Evolutionary conservation across 148 eudicot species (phyloP), one percentile per base, ranked within the genome.

Genomic region (Cornus controversa): DNA sequence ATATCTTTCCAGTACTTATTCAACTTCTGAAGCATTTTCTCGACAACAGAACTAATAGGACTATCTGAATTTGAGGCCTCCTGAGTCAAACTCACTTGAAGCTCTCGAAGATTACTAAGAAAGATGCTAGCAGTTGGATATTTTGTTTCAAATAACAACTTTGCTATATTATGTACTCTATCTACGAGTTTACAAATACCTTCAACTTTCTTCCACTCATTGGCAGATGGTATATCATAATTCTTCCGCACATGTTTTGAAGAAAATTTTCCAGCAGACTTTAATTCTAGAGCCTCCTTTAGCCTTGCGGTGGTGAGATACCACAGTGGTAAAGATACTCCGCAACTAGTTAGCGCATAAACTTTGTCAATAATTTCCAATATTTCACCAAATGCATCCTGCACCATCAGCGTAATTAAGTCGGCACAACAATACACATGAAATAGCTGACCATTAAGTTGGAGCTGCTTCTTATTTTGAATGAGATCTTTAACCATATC

Each of bases 161-260:
- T 28, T 4, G 54, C 70, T 14, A 76, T 72, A 5, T 79, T 34
- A 66, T 84, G 75, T 3, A 79, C 64, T 25, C n/a, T 54, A 22
- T 81, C 70, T 10, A 69, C 72, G n/a, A 75, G 80, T 64, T 34
- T 75, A 76, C 80, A 29, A 72, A 81, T 45, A 13, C 37, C 66
- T 70, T n/a, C 45, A 1, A 81, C 82, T 57, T 81, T 81, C 8
- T 29, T 77, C 84, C 87, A 79, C 27, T 84, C 82, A 25, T 69
- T 78, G 64, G 72, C 22, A 50, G 86, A 76, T 6, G 86, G 83
- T 54, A 83, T 75, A 7, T 68, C 78, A 54, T 72, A 76, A 10
- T 45, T 15, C 31, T 63, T 37, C 11, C 47, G 9, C 34, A 75
- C 63, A 40, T 7, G 11, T 42, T 42, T 2, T 42, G 50, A 7